Conservation (phyloP, 108 stramenopile genomes). For the Parietichytrium sp. region DNA sequence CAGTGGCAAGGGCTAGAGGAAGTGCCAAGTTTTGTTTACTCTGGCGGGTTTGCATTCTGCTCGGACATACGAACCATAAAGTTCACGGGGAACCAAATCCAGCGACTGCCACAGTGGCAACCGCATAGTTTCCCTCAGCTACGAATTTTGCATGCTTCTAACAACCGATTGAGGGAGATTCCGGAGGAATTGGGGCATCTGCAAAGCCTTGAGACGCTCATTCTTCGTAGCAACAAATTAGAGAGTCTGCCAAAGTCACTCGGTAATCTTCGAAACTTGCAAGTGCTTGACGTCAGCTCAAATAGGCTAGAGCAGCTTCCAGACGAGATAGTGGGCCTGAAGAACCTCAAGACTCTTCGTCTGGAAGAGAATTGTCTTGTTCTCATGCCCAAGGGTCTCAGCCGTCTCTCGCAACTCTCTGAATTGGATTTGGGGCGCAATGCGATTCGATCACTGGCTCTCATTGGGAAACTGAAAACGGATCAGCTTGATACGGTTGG, state of each 20-base stretch:
- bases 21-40: not conserved
- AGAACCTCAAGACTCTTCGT: not conserved
- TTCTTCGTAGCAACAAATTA: not conserved
- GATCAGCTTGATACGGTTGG: not conserved
- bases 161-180: not conserved
- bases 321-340: not conserved
- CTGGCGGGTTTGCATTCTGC: too few species aligned
- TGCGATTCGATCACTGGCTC: not conserved
- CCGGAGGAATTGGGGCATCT: not conserved
- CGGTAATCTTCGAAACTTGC: not conserved
- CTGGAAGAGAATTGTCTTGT: not conserved
- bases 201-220: not conserved
- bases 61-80: not conserved
- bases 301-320: not conserved
- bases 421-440: not conserved
- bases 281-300: not conserved
- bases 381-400: not conserved
- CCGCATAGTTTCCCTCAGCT: not conserved
- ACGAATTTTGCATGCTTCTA: not conserved
- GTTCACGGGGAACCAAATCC: slow-evolving; percentile 10
- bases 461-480: not conserved
- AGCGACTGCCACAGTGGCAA: not conserved
- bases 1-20: slow-evolving; percentile 20
- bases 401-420: not conserved
- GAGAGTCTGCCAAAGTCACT: not conserved